Evolutionary conservation across 441 rosid genomes (phyloP), one percentile per base, ranked within the genome.

Genomic region (Kokia cookei): DNA sequence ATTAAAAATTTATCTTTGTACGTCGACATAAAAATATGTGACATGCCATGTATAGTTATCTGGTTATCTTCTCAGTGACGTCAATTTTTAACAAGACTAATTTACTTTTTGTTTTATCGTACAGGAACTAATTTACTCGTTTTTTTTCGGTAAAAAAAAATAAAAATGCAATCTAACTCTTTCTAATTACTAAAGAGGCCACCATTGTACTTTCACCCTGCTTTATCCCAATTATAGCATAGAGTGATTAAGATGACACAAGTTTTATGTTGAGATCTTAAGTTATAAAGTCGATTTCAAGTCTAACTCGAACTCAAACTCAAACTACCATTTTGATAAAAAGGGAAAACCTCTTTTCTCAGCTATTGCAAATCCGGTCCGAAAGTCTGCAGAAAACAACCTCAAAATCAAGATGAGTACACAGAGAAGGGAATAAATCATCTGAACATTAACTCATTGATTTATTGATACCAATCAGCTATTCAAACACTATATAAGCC

Each of bases 401-500:
- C 43, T 5, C 37, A 47, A 47, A 26, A 47, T 13, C 40, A 45
- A 6, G 71, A 66, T 45, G 35, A 22, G 59, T 50, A 50, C n/a
- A 61, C 59, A 50, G 6, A 51, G n/a, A 69, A 9, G 29, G 26
- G 60, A 51, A 50, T 50, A 58, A 50, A 50, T 19, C 12, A 42
- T 65, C 10, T 22, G 6, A 43, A 43, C 32, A 43, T 19, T 15
- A 29, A 43, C 35, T 65, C 45, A 69, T 67, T 73, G 63, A 79
- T 77, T 61, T 74, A 53, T 72, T 77, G 43, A 71, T 19, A 73
- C 54, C 61, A 54, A 71, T 75, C 70, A 75, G 76, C 75, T 51
- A 72, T 63, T 29, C 72, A 54, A 60, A 74, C 68, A 61, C 42
- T 8, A 71, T 32, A 70, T 66, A 64, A 13, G 47, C 50, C 75